Base-by-base conservation (phyloP, 2,329 filamentous ascomycete species). In the Plenodomus tracheiphilus region DNA sequence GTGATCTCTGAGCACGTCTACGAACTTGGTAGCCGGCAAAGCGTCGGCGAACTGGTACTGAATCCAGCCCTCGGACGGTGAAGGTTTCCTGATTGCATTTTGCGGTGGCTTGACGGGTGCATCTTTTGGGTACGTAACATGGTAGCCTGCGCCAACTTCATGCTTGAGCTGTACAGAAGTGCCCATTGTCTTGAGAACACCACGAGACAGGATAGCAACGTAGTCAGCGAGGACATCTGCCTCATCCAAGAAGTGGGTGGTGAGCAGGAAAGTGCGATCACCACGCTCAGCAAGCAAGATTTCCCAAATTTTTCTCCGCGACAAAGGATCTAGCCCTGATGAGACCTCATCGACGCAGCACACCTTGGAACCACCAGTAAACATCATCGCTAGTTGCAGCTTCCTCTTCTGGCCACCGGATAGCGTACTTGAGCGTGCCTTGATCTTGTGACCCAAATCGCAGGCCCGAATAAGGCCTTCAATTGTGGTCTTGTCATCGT, bases 401-500 rank as follows among this genome's bases (percentile, higher is more conserved):
- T 97, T 97, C 43, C 92, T 81, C 75, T 96, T 96, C 71, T 97
- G 92, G 0, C 92, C 92, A 8, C 92, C 92, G 2, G 91, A 96
- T 0, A 97, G 77, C 0, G 90, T 95, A 65, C 85, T 86, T 0
- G 91, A 83, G 51, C 80, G 78, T 0, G 91, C 87, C 30, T 84
- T 82, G 35, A 85, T 76, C 74, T 97, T 97, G 43, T 84, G 79
- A 18, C 81, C 81, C 2, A 97, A 80, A 67, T 96, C 93, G 55
- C 94, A 85, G 1, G 85, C 80, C 5, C 74, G 74, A 43, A 94
- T 84, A 1, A 95, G 79, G 8, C 84, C 75, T 17, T 76, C 70
- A 16, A 89, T 84, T 41, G 86, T 78, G 0, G 81, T 75, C 39
- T 81, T 81, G 2, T 77, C 77, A 17, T 87, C 85, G 4, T 68